Evolutionary conservation across 768 basidiomycete genomes (phyloP).

Genomic region (Multifurca ochricompacta): DNA sequence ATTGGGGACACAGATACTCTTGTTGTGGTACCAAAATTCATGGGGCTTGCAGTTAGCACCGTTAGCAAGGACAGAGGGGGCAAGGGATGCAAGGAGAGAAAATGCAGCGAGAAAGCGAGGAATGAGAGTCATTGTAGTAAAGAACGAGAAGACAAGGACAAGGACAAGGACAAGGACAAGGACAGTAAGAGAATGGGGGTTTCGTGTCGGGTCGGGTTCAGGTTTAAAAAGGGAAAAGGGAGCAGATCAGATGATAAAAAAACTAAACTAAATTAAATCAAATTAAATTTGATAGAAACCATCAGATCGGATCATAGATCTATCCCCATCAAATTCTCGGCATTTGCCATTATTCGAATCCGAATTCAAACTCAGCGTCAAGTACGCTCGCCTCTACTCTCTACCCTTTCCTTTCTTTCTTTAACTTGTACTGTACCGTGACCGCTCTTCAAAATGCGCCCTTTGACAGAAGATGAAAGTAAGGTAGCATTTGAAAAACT

Average conservation of each 20-base stretch:
- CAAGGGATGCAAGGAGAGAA: background rate
- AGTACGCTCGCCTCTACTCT: too few species aligned
- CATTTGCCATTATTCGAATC: too few species aligned
- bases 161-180: background rate
- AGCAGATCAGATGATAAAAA: too few species aligned
- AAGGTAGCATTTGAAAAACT: constrained; percentile 95
- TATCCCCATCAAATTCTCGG: too few species aligned
- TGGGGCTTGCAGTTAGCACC: constrained; percentile 24
- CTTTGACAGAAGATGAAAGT: constrained; percentile 94
- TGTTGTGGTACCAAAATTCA: constrained; percentile 15
- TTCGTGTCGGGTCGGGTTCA: too few species aligned
- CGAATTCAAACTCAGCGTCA: too few species aligned
- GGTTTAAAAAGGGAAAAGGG: too few species aligned
- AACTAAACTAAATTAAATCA: too few species aligned
- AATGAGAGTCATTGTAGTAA: constrained; percentile 32
- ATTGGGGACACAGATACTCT: constrained; percentile 13
- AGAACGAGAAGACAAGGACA: constrained; percentile 23
- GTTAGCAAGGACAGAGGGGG: constrained; percentile 27
- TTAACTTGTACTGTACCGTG: background rate
- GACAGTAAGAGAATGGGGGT: constrained; percentile 21
- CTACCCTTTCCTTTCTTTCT: too few species aligned
- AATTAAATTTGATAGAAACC: too few species aligned
- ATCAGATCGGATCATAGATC: too few species aligned
- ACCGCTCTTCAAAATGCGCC: constrained; percentile 56
- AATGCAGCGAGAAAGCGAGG: constrained; percentile 14